Conservation (phyloP, 768 basidiomycete species). For the Hericium coralloides region DNA sequence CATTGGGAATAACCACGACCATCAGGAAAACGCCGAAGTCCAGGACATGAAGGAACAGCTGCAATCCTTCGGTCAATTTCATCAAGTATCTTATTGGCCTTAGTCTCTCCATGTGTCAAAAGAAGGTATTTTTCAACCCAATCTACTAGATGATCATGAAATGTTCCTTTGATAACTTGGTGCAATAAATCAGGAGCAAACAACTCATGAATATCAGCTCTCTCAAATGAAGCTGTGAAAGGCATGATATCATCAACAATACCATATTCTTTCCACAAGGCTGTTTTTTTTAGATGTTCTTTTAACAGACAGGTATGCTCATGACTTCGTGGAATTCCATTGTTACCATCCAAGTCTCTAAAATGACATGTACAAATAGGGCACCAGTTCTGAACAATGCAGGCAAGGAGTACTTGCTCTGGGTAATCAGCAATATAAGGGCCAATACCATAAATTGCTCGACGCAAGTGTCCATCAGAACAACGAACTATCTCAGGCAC, state of each 20-base stretch:
- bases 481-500: background rate
- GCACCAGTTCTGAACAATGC: slow-evolving; percentile 8
- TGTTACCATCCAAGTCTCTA: too few species aligned
- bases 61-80: slow-evolving; percentile 5
- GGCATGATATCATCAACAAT: background rate
- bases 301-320: background rate
- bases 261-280: slow-evolving; percentile 2
- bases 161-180: slow-evolving; percentile 4
- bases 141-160: slow-evolving; percentile 4
- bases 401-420: slow-evolving; percentile 1
- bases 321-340: background rate
- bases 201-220: slow-evolving; percentile 1
- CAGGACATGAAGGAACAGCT: background rate
- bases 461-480: slow-evolving; percentile 5
- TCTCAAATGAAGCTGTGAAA: background rate
- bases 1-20: slow-evolving; percentile 23
- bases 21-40: background rate
- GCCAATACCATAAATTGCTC: slow-evolving; percentile 3
- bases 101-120: background rate
- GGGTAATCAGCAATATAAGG: slow-evolving; percentile 9
- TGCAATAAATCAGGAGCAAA: slow-evolving; percentile 3
- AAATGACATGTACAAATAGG: background rate
- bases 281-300: background rate
- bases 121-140: slow-evolving; percentile 2
- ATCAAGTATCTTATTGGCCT: slow-evolving; percentile 1